Conservation (phyloP, 352 stramenopile species). For the Phytophthora lateralis region DNA sequence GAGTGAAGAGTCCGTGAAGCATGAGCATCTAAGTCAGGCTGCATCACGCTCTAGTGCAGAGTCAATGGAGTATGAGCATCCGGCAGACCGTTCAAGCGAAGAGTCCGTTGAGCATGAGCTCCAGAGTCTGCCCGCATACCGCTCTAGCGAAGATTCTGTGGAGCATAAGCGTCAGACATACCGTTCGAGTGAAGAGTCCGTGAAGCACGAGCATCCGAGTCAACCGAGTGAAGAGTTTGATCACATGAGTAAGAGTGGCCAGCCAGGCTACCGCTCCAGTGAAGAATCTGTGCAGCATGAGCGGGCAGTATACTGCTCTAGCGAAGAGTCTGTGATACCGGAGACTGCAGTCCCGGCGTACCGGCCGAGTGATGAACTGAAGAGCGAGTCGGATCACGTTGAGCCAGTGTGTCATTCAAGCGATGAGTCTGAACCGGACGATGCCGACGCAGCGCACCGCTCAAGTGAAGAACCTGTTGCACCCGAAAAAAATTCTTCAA, state of each 20-base stretch:
- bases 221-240: not conserved
- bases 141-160: slow-evolving; percentile 7
- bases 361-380: slow-evolving; percentile 3
- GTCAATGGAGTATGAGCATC: not conserved
- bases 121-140: not conserved
- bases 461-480: slow-evolving; percentile 21
- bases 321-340: not conserved
- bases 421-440: slow-evolving; percentile 21
- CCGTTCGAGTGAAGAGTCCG: slow-evolving; percentile 6
- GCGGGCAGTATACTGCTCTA: not conserved
- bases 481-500: slow-evolving; percentile 9
- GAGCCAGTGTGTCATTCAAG: slow-evolving; percentile 7
- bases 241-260: too few species aligned
- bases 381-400: not conserved
- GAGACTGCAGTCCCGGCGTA: not conserved
- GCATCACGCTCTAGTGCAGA: slow-evolving; percentile 7
- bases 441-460: slow-evolving; percentile 10
- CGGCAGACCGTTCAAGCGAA: slow-evolving; percentile 1
- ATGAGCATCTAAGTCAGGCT: not conserved
- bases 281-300: not conserved
- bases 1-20: slow-evolving; percentile 10
- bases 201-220: not conserved
- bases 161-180: slow-evolving; percentile 3
- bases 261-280: not conserved
- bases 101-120: slow-evolving; percentile 8